Evolutionary conservation across 148 eudicot species (phyloP).

Genomic region (Pharnaceum exiguum): DNA sequence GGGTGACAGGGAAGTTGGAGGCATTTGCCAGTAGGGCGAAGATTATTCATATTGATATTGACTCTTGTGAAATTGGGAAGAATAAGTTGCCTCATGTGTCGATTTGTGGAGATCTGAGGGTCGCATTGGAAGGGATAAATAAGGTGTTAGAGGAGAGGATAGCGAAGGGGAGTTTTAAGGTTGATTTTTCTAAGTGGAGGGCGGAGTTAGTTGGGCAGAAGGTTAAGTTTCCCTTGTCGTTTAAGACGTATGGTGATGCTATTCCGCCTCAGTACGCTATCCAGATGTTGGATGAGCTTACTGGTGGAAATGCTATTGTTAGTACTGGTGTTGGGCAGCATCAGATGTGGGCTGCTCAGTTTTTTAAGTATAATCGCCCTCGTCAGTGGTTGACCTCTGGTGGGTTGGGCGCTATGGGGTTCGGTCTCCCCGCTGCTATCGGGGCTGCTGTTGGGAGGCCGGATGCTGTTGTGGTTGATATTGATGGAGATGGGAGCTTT

Average conservation of each 20-base stretch:
- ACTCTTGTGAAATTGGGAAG: slow-evolving; percentile 92
- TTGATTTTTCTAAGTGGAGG: slow-evolving; percentile 65
- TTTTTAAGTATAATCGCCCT: slow-evolving; percentile 63
- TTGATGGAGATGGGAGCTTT: slow-evolving; percentile 88
- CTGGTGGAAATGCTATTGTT: slow-evolving; percentile 61
- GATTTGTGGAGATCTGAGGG: slow-evolving; percentile 61
- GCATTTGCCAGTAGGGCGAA: slow-evolving; percentile 89
- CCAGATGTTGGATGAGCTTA: slow-evolving; percentile 70
- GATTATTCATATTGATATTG: slow-evolving; percentile 92
- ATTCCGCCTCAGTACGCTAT: slow-evolving; percentile 86
- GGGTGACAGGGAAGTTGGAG: slow-evolving; percentile 83
- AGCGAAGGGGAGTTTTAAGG: slow-evolving; percentile 22
- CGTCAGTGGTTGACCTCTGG: slow-evolving; percentile 85
- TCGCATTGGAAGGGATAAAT: slow-evolving; percentile 61
- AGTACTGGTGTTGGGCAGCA: slow-evolving; percentile 89
- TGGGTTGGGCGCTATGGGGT: slow-evolving; percentile 90
- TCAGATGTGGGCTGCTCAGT: slow-evolving; percentile 93
- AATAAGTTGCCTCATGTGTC: slow-evolving; percentile 89
- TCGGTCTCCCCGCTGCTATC: slow-evolving; percentile 86
- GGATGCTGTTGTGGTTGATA: slow-evolving; percentile 70
- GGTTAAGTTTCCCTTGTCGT: slow-evolving; percentile 48
- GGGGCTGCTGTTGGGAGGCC: slow-evolving; percentile 87
- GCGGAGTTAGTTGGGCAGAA: slow-evolving; percentile 56
- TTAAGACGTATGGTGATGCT: slow-evolving; percentile 79
- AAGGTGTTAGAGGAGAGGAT: slow-evolving; percentile 31